These are phyloP conservation scores for Orbilia ellipsospora DNA, from an alignment of 2,329 filamentous ascomycete genomes.

Conservation along the genomic window DNA sequence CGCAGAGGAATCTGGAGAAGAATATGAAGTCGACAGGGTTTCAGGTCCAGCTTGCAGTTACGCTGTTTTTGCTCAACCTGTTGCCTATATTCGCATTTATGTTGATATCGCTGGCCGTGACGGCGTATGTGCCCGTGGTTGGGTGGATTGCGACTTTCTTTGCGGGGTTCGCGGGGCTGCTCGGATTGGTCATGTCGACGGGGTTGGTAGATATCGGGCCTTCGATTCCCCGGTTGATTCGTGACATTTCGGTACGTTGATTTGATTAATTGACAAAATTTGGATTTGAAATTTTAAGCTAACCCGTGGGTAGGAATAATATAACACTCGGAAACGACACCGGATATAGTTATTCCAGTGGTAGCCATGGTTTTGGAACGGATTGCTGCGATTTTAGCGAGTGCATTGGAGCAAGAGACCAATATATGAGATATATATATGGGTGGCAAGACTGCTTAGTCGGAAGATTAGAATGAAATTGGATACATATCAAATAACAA, in stretches of 20 bases:
- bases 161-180: slow-evolving; percentile 33
- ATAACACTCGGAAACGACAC: neutral
- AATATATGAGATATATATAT: too few relatives aligned
- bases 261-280: neutral
- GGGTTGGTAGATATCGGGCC: slow-evolving; percentile 44
- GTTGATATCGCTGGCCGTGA: slow-evolving; percentile 48
- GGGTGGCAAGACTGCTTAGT: too few relatives aligned
- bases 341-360: too few relatives aligned
- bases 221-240: slow-evolving; percentile 41
- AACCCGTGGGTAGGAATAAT: neutral
- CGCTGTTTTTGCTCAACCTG: slow-evolving; percentile 48
- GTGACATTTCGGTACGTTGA: slow-evolving; percentile 25
- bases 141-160: slow-evolving; percentile 46
- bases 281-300: neutral
- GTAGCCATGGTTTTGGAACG: too few relatives aligned
- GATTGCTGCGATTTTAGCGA: too few relatives aligned
- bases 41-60: slow-evolving; percentile 32
- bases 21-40: slow-evolving; percentile 44
- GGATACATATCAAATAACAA: too few relatives aligned
- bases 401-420: too few relatives aligned
- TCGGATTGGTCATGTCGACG: slow-evolving; percentile 39
- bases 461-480: too few relatives aligned
- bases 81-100: slow-evolving; percentile 39
- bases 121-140: slow-evolving; percentile 44
- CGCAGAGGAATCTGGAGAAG: slow-evolving; percentile 42